Evolutionary conservation across 202 grass and related monocot genomes (phyloP).

Genomic region (Carex arenaria): DNA sequence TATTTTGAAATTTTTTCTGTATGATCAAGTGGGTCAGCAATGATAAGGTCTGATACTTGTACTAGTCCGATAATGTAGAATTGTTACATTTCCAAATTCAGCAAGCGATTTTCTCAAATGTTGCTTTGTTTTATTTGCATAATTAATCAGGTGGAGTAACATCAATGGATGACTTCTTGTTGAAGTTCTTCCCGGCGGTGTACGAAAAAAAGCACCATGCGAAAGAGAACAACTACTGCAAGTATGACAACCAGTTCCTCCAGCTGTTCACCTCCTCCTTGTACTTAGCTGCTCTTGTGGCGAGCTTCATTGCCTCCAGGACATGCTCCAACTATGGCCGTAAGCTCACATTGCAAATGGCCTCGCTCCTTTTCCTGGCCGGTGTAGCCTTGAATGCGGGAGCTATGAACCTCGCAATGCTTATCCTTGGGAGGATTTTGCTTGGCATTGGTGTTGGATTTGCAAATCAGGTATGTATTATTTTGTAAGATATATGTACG

Average conservation of each 20-base stretch:
- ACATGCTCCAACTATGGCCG: slow-evolving; percentile 51
- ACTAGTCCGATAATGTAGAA: neutral
- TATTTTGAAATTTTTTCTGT: neutral
- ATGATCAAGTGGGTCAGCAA: neutral
- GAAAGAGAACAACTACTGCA: slow-evolving; percentile 85
- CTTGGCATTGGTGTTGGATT: slow-evolving; percentile 76
- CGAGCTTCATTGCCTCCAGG: slow-evolving; percentile 58
- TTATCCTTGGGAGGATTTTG: slow-evolving; percentile 63
- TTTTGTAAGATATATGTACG: neutral
- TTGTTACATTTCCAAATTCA: too few species aligned
- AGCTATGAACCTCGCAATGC: slow-evolving; percentile 31
- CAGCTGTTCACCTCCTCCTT: slow-evolving; percentile 83
- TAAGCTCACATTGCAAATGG: slow-evolving; percentile 53
- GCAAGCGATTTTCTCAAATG: too few species aligned
- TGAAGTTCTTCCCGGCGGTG: slow-evolving; percentile 51
- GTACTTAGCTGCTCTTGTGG: slow-evolving; percentile 65
- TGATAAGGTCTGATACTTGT: neutral
- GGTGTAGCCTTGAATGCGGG: slow-evolving; percentile 34
- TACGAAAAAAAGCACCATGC: slow-evolving; percentile 58
- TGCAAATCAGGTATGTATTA: slow-evolving; percentile 41
- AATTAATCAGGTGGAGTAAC: slow-evolving; percentile 62
- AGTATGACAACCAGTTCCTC: slow-evolving; percentile 70
- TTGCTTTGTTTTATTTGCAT: neutral
- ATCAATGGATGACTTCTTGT: slow-evolving; percentile 73
- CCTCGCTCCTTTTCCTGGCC: slow-evolving; percentile 56